Conservation (phyloP, 1,284 basidiomycete species). For the Trametes pubescens region DNA sequence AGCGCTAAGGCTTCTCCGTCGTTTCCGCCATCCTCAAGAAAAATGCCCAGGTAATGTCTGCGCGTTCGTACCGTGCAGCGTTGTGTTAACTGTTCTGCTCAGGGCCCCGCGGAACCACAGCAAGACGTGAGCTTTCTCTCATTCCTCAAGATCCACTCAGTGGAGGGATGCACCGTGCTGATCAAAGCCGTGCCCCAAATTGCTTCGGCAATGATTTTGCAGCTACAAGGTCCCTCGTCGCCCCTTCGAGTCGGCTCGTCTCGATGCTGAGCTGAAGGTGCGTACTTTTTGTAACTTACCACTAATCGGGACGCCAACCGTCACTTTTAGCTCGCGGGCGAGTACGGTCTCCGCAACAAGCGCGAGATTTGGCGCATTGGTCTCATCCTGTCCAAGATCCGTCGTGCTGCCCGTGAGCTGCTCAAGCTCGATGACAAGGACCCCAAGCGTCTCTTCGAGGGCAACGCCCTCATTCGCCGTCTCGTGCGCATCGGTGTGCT, state of each 20-base stretch:
- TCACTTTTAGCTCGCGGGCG: slow-evolving; percentile 86
- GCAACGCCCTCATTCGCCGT: slow-evolving; percentile 99
- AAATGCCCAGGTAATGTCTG: slow-evolving; percentile 81
- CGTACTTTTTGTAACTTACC: slow-evolving; percentile 27
- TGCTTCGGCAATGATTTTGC: slow-evolving; percentile 54
- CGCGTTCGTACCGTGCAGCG: slow-evolving; percentile 26
- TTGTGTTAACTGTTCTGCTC: slow-evolving; percentile 47
- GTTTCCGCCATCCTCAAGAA: slow-evolving; percentile 62
- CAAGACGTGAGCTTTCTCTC: slow-evolving; percentile 82
- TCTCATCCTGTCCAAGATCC: slow-evolving; percentile 98
- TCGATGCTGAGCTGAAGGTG: slow-evolving; percentile 99
- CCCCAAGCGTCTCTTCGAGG: slow-evolving; percentile 99
- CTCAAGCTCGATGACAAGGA: slow-evolving; percentile 99
- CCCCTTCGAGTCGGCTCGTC: slow-evolving; percentile 97
- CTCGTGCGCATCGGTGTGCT: slow-evolving; percentile 99
- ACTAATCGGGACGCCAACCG: background rate
- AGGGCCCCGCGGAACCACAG: slow-evolving; percentile 89
- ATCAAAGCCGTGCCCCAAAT: slow-evolving; percentile 68
- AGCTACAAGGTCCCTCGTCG: slow-evolving; percentile 99
- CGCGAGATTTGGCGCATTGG: slow-evolving; percentile 99
- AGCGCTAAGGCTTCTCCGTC: slow-evolving; percentile 39
- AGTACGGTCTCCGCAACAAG: slow-evolving; percentile 99
- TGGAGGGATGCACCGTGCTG: slow-evolving; percentile 71
- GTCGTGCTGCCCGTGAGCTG: slow-evolving; percentile 99
- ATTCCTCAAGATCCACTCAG: slow-evolving; percentile 71